These are phyloP conservation scores for Allium cepa DNA, from an alignment of 106 monocot species.

Conservation along the genomic window DNA sequence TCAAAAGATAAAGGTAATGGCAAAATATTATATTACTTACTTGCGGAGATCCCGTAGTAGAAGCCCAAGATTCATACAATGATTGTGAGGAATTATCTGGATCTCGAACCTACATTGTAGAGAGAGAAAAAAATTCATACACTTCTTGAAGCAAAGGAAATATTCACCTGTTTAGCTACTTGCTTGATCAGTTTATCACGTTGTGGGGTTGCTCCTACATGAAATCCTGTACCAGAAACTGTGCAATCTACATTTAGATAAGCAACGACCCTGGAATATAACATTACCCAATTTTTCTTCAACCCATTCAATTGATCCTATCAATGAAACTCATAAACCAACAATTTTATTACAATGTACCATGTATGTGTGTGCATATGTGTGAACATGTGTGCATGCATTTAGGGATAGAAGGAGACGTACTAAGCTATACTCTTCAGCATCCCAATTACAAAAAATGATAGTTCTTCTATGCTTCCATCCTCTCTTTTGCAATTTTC, in stretches of 20 bases:
- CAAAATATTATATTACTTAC: constrained; percentile 16
- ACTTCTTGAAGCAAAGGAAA: background rate
- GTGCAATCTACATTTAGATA: constrained; percentile 59
- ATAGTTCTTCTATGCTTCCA: constrained; percentile 70
- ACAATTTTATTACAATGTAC: no score
- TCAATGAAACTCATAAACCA: constrained; percentile 19
- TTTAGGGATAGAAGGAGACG: constrained; percentile 10
- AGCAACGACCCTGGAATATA: constrained; percentile 49
- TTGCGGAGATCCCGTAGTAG: constrained; percentile 21
- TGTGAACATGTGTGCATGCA: no score
- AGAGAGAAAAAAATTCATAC: background rate
- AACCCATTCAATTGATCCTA: constrained; percentile 78
- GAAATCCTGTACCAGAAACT: constrained; percentile 50
- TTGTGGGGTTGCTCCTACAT: constrained; percentile 53
- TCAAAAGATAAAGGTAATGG: no score
- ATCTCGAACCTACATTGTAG: constrained; percentile 53
- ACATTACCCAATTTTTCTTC: constrained; percentile 52
- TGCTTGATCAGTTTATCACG: constrained; percentile 49
- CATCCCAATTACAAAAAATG: constrained; percentile 76
- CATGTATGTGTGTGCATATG: background rate
- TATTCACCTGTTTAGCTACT: constrained; percentile 37
- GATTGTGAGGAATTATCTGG: constrained; percentile 66
- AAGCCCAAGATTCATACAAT: constrained; percentile 64
- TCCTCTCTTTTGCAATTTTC: constrained; percentile 56
- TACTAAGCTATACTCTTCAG: constrained; percentile 77